Conservation (phyloP, 1,284 basidiomycete species). For the Tilletia setariae region DNA sequence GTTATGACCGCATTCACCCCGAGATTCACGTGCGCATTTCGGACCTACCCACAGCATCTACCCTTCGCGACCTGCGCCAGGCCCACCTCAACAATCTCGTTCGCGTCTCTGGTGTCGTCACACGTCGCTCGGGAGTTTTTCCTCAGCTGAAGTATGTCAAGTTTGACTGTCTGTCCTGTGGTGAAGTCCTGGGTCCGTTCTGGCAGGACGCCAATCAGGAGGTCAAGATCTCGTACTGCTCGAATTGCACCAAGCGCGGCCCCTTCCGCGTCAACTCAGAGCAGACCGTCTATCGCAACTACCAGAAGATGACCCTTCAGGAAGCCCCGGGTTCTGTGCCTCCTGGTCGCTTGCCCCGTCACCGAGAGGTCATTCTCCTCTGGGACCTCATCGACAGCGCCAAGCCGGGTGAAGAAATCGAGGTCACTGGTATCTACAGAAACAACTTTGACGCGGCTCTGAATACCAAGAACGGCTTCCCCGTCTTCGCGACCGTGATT, state of each 20-base stretch:
- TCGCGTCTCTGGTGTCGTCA: conserved; percentile 94
- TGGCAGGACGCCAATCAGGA: conserved; percentile 95
- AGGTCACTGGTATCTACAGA: conserved; percentile 86
- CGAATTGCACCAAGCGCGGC: conserved; percentile 86
- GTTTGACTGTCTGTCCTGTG: conserved; percentile 83
- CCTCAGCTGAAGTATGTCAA: conserved; percentile 99
- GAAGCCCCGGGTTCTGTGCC: conserved; percentile 98
- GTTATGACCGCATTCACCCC: conserved; percentile 93
- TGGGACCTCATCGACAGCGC: conserved; percentile 98
- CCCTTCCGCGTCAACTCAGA: conserved; percentile 96
- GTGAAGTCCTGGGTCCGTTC: conserved; percentile 87
- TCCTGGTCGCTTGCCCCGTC: conserved; percentile 89
- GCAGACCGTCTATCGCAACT: conserved; percentile 98
- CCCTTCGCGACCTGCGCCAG: conserved; percentile 88
- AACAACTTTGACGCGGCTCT: conserved; percentile 98
- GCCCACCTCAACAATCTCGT: conserved; percentile 91
- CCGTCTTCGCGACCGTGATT: conserved; percentile 95
- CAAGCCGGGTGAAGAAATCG: conserved; percentile 96
- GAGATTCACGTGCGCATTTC: conserved; percentile 97
- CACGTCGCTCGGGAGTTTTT: conserved; percentile 90
- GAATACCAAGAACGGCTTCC: conserved; percentile 98
- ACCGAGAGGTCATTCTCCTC: conserved; percentile 90
- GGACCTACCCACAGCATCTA: conserved; percentile 82
- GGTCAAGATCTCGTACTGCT: conserved; percentile 79
- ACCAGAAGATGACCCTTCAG: conserved; percentile 97